Evolutionary conservation across 768 basidiomycete species (phyloP), one percentile per base, ranked within the genome.

Genomic region (Leccinum rimulosum): DNA sequence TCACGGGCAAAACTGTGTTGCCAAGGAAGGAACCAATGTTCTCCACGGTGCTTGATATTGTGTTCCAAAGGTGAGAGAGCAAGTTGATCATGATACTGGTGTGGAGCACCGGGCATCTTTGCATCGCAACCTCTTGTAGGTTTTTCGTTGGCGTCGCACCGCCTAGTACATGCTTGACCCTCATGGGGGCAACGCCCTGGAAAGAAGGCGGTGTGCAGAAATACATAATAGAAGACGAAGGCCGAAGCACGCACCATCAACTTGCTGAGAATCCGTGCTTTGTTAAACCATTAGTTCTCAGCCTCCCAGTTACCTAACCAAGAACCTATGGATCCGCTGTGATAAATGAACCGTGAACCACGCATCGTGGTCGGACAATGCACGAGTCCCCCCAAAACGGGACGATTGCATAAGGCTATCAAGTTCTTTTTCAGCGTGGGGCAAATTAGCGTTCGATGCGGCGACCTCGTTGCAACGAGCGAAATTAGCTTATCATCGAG

Each of bases 71-170:
- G 11, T 28, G 4, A 6, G 15, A n/a, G 6, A 50, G 2, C 3
- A 9, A 31, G 3, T 9, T 28, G 2, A 11, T 3, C 6, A 12
- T n/a, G 9, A 50, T n/a, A 27, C 4, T n/a, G 40, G 31, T 47
- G 17, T 12, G 17, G 12, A 35, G 11, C 25, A 22, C 5, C 38
- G 2, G 1, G 47, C 35, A 25, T 14, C 48, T 28, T 27, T 30
- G 15, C 17, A 7, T 10, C 4, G 35, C 25, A 9, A 38, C 6
- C 52, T 64, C 25, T 60, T 62, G 28, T 59, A 59, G 56, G 22
- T 12, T 38, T 62, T 48, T 15, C 11, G 17, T 27, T 50, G 49
- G 49, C 14, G 3, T 28, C 25, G 14, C 25, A 49, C 14, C 25
- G 14, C 27, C 51, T 27, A n/a, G 38, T 51, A 40, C 45, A 31